phyloP scores from a whole-genome alignment of 495 filamentous ascomycete species.

The Margaritispora aquatica region DNA sequence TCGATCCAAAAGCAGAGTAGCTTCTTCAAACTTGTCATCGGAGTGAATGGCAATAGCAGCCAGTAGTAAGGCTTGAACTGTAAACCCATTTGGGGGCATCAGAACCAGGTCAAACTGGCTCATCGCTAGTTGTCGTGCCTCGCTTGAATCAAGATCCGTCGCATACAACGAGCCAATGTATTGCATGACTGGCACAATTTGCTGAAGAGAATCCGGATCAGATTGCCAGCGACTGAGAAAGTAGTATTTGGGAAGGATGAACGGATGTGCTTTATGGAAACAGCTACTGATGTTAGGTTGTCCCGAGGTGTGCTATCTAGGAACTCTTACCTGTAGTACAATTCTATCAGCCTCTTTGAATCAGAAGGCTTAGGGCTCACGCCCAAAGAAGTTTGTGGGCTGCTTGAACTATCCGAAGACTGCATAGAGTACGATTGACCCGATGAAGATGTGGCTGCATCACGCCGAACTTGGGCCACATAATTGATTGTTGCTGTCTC shows the following conservation, averaged over 20 bases:
- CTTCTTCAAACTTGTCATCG: constrained; percentile 49
- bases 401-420: constrained; percentile 1
- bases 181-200: constrained; percentile 47
- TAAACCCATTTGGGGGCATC: constrained; percentile 45
- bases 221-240: constrained; percentile 28
- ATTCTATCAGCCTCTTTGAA: constrained; percentile 34
- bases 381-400: not conserved
- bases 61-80: constrained; percentile 60
- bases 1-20: constrained; percentile 46
- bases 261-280: constrained; percentile 55
- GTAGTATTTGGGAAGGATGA: constrained; percentile 42
- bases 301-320: no score
- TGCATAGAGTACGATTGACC: constrained; percentile 2
- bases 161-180: constrained; percentile 50
- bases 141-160: constrained; percentile 29
- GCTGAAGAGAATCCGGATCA: constrained; percentile 24
- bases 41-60: constrained; percentile 61
- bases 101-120: constrained; percentile 32
- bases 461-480: not conserved
- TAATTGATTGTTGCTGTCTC: not conserved
- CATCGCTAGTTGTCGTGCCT: constrained; percentile 37
- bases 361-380: constrained; percentile 14
- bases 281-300: constrained; percentile 20
- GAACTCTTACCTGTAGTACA: constrained; percentile 47
- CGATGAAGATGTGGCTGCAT: not conserved